These are phyloP conservation scores for Pyrenophora tritici-repentis DNA, from an alignment of 2,329 filamentous ascomycete species.

Conservation along the genomic window DNA sequence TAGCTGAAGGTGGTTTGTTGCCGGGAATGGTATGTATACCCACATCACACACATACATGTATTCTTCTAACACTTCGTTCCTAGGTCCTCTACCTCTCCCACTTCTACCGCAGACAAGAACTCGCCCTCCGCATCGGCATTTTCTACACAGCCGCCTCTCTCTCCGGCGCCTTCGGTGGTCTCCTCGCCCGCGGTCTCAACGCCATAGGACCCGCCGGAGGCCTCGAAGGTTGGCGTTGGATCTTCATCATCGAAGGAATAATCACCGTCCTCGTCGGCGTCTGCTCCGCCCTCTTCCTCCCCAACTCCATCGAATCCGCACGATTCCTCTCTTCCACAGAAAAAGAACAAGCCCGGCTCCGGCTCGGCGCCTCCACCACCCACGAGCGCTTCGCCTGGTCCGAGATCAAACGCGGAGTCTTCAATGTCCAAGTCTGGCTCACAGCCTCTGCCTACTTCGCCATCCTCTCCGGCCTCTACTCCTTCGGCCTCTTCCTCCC, in stretches of 20 bases:
- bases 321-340: constrained; percentile 58
- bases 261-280: constrained; percentile 58
- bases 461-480: constrained; percentile 62
- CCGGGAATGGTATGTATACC: constrained; percentile 63
- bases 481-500: constrained; percentile 69
- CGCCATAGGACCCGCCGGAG: constrained; percentile 61
- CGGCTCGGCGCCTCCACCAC: constrained; percentile 47
- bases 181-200: constrained; percentile 65
- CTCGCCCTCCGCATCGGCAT: constrained; percentile 67
- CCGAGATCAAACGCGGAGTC: constrained; percentile 65
- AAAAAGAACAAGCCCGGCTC: constrained; percentile 56
- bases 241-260: constrained; percentile 67
- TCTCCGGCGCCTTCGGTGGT: constrained; percentile 68
- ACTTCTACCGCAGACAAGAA: constrained; percentile 64
- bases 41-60: not conserved
- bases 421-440: constrained; percentile 67
- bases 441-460: constrained; percentile 65
- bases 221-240: constrained; percentile 64
- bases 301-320: constrained; percentile 62
- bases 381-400: constrained; percentile 62
- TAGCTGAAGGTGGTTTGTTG: constrained; percentile 67
- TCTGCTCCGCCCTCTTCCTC: constrained; percentile 58
- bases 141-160: constrained; percentile 69
- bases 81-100: constrained; percentile 63
- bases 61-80: not conserved